Evolutionary conservation across 257 asterid genomes (phyloP), one percentile per base, ranked within the genome.

Genomic region (Linaria vulgaris): DNA sequence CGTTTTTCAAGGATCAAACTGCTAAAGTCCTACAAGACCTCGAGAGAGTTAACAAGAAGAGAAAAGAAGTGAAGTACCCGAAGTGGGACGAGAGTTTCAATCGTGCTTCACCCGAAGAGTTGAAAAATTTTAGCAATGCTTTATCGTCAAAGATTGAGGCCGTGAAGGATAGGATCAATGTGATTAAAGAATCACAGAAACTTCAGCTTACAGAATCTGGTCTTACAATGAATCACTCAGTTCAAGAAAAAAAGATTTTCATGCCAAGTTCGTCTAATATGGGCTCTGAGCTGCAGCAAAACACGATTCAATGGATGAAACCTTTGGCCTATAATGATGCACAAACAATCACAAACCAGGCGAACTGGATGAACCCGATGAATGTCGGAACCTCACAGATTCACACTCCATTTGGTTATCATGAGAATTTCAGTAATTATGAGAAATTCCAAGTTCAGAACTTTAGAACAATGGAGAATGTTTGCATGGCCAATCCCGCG

Each of bases 131-230:
- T 15, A 12, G 1, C n/a, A 8, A 8, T 11, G 11, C 38, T 17
- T 21, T 74, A 17, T 58, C n/a, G 20, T 49, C 34, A 0, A 47
- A 43, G 4, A 65, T 54, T 8, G 52, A 56, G 0, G 54, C 27
- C 21, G 69, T 57, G 23, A 74, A 43, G 45, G 63, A 1, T 17
- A 56, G 23, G 57, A 69, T 69, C 61, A 19, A 65, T 41, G 0
- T 12, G 54, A 22, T 53, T 24, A 65, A 65, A 39, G 46, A 15
- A 3, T 60, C 54, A 6, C 34, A 16, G 9, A 21, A 41, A 4
- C 1, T 4, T 17, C 9, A 34, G 9, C 6, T 3, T 34, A 8
- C 11, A 13, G 58, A 52, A 24, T 52, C 34, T 2, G 34, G 34
- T 6, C 34, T 27, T 27, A 2, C 20, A 9, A 38, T 34, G 48